phyloP scores from a whole-genome alignment of 164 flowering plant genomes.

The Magnolia sinica region DNA sequence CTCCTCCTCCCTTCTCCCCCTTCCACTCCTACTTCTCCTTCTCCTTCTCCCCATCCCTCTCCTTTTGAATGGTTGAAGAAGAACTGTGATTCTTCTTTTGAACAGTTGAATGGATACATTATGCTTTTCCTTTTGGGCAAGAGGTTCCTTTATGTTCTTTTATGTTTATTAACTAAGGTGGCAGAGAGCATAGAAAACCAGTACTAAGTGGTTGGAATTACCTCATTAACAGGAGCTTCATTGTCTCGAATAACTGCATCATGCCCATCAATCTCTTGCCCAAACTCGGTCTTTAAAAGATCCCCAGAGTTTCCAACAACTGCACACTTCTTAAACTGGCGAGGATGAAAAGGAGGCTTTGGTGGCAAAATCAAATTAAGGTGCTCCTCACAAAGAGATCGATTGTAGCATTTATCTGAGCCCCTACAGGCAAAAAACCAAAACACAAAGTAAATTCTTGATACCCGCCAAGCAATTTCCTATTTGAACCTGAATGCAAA shows the following conservation, averaged over 20 bases:
- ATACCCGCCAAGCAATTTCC: conserved; percentile 1
- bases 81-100: too few relatives aligned
- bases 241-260: conserved; percentile 96
- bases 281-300: conserved; percentile 87
- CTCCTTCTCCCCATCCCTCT: too few relatives aligned
- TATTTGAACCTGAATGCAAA: background rate
- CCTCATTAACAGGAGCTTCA: conserved; percentile 97
- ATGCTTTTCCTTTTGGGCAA: background rate
- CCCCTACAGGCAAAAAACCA: conserved; percentile 44
- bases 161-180: background rate
- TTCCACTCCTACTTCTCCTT: too few relatives aligned
- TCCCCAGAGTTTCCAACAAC: conserved; percentile 99
- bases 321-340: conserved; percentile 86
- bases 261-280: conserved; percentile 93
- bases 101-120: too few relatives aligned
- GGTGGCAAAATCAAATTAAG: conserved; percentile 83
- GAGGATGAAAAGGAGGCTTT: conserved; percentile 90
- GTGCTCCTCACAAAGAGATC: conserved; percentile 88
- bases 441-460: background rate
- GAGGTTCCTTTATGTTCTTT: background rate
- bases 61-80: too few relatives aligned
- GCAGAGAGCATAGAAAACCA: conserved; percentile 3
- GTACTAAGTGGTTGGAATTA: conserved; percentile 12
- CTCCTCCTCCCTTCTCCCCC: too few relatives aligned
- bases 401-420: conserved; percentile 77